phyloP scores from a whole-genome alignment of 2,329 filamentous ascomycete species.

The Ophiostoma sp. region DNA sequence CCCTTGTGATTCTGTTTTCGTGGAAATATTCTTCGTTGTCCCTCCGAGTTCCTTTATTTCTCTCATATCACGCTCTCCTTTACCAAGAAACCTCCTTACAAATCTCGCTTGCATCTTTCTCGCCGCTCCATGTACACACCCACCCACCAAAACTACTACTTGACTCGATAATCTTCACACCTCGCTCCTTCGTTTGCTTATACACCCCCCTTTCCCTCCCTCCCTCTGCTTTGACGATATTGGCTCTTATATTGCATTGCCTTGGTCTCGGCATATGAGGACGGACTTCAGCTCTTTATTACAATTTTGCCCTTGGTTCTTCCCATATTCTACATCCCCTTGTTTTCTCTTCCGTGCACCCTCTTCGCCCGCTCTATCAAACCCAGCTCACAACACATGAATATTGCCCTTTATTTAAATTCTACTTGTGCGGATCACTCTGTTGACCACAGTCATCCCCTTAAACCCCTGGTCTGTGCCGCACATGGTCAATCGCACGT shows the following conservation, averaged over 20 bases:
- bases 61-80: not conserved
- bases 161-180: not conserved
- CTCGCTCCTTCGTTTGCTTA: not conserved
- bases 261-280: not conserved
- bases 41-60: too few species aligned
- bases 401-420: not conserved
- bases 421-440: not conserved
- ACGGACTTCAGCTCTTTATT: not conserved
- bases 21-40: not conserved
- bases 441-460: not conserved
- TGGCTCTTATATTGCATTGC: not conserved
- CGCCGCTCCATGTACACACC: constrained; percentile 22
- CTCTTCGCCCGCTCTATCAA: not conserved
- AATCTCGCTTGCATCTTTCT: not conserved
- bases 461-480: not conserved
- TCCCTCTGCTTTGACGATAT: not conserved
- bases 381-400: not conserved
- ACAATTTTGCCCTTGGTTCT: not conserved
- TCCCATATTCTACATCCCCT: not conserved
- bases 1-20: not conserved
- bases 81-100: not conserved
- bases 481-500: not conserved
- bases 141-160: constrained; percentile 8
- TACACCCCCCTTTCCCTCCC: not conserved
- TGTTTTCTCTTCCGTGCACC: not conserved